Conservation (phyloP, 768 basidiomycete genomes). For the Panaeolus cyanescens region DNA sequence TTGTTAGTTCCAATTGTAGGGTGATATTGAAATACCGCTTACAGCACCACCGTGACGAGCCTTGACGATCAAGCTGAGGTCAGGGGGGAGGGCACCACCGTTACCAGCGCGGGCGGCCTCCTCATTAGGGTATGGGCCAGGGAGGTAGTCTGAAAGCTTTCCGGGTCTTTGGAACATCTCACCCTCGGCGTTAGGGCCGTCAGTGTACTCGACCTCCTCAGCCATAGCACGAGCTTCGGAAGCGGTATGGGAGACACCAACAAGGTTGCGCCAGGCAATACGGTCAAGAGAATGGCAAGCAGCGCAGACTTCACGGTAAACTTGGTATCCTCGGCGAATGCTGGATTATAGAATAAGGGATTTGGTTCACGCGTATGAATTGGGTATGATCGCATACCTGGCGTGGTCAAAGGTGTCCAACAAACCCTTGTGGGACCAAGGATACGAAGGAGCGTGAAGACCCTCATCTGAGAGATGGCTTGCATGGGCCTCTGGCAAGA, state of each 20-base stretch:
- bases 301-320: constrained; percentile 98
- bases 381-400: constrained; percentile 56
- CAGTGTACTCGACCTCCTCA: constrained; percentile 95
- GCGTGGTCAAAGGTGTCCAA: constrained; percentile 96
- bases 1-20: neutral
- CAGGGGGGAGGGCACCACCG: constrained; percentile 93
- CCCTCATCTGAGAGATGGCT: constrained; percentile 93
- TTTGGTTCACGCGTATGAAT: constrained; percentile 14
- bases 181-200: constrained; percentile 92
- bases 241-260: constrained; percentile 95
- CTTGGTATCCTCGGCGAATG: constrained; percentile 94
- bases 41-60: constrained; percentile 97
- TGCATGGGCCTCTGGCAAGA: constrained; percentile 90
- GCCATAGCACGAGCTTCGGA: constrained; percentile 91
- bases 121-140: constrained; percentile 93
- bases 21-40: constrained; percentile 35
- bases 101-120: constrained; percentile 96
- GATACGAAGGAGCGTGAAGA: constrained; percentile 83
- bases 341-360: constrained; percentile 39
- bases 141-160: constrained; percentile 97
- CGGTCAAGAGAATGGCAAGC: constrained; percentile 99
- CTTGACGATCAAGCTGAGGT: constrained; percentile 96
- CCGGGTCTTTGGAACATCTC: constrained; percentile 99
- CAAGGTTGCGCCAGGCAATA: constrained; percentile 99
- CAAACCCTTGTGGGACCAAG: constrained; percentile 89